phyloP scores from a whole-genome alignment of 345 rosid species.

The Atalantia buxifolia region DNA sequence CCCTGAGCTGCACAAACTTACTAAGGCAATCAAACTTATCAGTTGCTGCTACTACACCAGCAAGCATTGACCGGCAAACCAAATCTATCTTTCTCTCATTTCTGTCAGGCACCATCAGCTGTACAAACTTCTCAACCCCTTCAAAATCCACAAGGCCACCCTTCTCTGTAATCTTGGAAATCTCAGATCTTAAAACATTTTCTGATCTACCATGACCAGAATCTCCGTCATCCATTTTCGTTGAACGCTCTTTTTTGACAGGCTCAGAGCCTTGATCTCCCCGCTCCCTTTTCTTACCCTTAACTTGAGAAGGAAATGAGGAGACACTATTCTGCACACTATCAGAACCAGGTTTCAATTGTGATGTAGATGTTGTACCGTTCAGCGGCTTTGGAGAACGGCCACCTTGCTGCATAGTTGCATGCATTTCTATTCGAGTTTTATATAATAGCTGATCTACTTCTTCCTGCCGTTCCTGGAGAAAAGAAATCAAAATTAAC shows the following conservation, averaged over 20 bases:
- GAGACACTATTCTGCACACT: constrained; percentile 46
- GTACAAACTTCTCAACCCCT: constrained; percentile 80
- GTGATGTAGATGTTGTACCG: constrained; percentile 72
- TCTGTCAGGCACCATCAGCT: constrained; percentile 66
- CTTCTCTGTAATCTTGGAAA: constrained; percentile 65
- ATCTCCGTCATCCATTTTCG: constrained; percentile 60
- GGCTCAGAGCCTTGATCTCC: constrained; percentile 68
- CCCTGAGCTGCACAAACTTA: constrained; percentile 76
- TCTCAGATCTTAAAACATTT: constrained; percentile 57
- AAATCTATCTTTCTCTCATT: constrained; percentile 69
- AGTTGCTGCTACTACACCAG: constrained; percentile 74
- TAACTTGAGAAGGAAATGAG: constrained; percentile 63
- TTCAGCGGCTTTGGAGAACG: constrained; percentile 74
- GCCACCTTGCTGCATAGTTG: constrained; percentile 65
- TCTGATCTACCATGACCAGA: constrained; percentile 50
- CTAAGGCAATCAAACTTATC: constrained; percentile 77
- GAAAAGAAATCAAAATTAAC: neutral
- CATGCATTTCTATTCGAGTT: constrained; percentile 71
- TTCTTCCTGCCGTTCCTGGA: constrained; percentile 65
- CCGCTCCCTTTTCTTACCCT: constrained; percentile 93
- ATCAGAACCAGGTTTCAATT: constrained; percentile 67
- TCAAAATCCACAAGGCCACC: constrained; percentile 75
- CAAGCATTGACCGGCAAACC: constrained; percentile 56
- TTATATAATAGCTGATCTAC: constrained; percentile 68
- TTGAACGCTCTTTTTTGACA: constrained; percentile 56